A percentile compares a stretch with the other conserved stretches of the same genome.
These are phyloP conservation scores for Kwoniella shivajii DNA, from an alignment of 1,284 basidiomycete genomes.

Conservation along the genomic window DNA sequence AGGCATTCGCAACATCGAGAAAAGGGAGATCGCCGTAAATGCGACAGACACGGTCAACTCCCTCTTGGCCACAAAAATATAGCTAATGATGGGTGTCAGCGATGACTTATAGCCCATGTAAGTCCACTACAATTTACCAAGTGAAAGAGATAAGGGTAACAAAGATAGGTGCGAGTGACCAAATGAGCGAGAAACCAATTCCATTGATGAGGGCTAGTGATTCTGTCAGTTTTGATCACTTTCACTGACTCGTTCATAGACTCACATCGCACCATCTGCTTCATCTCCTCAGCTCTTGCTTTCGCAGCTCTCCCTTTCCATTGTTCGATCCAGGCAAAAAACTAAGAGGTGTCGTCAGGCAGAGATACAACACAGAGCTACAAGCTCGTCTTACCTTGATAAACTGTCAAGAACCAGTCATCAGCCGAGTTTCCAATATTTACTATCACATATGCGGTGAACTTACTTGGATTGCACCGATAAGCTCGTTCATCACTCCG, in stretches of 20 bases:
- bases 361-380: no score
- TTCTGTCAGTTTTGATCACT: constrained; percentile 12
- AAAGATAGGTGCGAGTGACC: constrained; percentile 46
- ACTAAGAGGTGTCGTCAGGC: no score
- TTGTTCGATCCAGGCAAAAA: constrained; percentile 54
- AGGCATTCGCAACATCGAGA: constrained; percentile 60
- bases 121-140: constrained; percentile 27
- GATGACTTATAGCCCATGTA: neutral
- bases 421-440: neutral
- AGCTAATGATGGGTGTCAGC: constrained; percentile 26
- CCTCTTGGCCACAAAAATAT: constrained; percentile 50
- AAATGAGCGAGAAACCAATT: constrained; percentile 40
- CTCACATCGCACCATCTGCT: constrained; percentile 42
- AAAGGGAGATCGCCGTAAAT: constrained; percentile 55
- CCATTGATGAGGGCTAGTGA: constrained; percentile 37
- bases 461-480: constrained; percentile 59
- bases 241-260: neutral
- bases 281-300: constrained; percentile 49
- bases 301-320: constrained; percentile 50
- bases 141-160: constrained; percentile 54
- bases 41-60: constrained; percentile 54
- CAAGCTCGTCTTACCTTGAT: no score
- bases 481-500: constrained; percentile 80
- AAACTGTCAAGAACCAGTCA: constrained; percentile 22
- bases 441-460: neutral